These are phyloP conservation scores for Globisporangium echinulatum DNA, from an alignment of 352 stramenopile genomes.

Conservation along the genomic window DNA sequence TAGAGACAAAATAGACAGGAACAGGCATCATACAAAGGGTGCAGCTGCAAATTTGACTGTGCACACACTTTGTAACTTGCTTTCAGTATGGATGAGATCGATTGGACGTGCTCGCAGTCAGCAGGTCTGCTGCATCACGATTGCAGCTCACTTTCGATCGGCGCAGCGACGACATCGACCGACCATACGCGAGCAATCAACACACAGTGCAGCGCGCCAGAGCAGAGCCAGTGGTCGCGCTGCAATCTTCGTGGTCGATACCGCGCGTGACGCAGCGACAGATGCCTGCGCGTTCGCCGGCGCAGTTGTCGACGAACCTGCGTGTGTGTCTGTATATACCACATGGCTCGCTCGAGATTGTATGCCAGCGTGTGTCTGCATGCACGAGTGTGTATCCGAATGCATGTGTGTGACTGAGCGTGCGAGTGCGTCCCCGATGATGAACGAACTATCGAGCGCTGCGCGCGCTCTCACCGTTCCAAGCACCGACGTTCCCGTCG, in stretches of 20 bases:
- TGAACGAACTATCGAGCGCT: slow-evolving; percentile 18
- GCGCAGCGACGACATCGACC: not conserved
- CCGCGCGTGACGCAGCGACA: not conserved
- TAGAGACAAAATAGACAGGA: not conserved
- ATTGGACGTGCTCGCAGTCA: no score
- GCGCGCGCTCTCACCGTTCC: slow-evolving; percentile 35
- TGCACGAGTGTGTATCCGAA: not conserved
- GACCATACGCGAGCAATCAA: not conserved
- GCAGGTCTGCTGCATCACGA: slow-evolving; percentile 3
- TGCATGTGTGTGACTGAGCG: slow-evolving; percentile 1
- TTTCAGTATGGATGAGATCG: not conserved
- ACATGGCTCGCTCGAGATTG: no score
- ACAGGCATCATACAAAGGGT: not conserved
- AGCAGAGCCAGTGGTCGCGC: slow-evolving; percentile 1
- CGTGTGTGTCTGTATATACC: no score
- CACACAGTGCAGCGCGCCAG: no score
- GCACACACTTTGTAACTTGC: not conserved
- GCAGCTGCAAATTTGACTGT: not conserved
- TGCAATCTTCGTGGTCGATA: not conserved
- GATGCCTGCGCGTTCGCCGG: slow-evolving; percentile 4
- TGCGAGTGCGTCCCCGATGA: slow-evolving; percentile 30
- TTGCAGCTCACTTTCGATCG: not conserved
- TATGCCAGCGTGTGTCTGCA: not conserved
- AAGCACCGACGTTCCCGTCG: slow-evolving; percentile 26
- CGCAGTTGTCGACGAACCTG: slow-evolving; percentile 3